These are phyloP conservation scores for Teunomyces panamensis DNA, from an alignment of 805 yeast genomes.

Conservation along the genomic window DNA sequence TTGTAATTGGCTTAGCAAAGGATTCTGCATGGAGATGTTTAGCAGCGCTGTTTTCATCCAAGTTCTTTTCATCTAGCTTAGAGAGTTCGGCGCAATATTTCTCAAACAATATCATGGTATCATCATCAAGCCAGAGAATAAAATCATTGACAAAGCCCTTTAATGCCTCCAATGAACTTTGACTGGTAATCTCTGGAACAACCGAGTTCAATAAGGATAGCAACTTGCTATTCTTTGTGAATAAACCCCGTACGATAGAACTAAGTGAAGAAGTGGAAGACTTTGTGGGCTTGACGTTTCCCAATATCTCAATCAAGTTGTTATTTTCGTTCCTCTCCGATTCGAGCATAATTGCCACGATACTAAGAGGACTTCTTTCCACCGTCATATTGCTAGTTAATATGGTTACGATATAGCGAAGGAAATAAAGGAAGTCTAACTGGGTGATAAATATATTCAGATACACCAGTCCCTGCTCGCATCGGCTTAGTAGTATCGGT, in stretches of 20 bases:
- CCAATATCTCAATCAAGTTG: constrained; percentile 34
- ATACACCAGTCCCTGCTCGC: neutral
- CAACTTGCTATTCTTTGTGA: constrained; percentile 35
- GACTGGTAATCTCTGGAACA: constrained; percentile 9
- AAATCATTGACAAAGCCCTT: constrained; percentile 38
- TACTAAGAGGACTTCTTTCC: neutral
- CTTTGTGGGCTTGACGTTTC: constrained; percentile 29
- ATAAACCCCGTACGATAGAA: constrained; percentile 37
- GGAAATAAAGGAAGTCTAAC: neutral
- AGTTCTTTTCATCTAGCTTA: constrained; percentile 8
- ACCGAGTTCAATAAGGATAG: constrained; percentile 14
- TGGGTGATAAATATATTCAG: neutral
- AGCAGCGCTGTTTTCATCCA: constrained; percentile 5
- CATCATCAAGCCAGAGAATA: constrained; percentile 37
- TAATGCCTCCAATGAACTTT: constrained; percentile 25
- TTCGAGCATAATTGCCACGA: constrained; percentile 1
- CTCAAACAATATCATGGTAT: constrained; percentile 31
- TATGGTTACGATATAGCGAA: neutral
- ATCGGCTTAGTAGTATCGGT: neutral
- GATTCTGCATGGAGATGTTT: constrained; percentile 14
- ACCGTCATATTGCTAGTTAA: neutral
- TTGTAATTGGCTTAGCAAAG: constrained; percentile 30
- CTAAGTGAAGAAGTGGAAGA: constrained; percentile 23
- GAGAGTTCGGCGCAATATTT: constrained; percentile 23
- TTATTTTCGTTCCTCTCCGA: constrained; percentile 31